Evolutionary conservation across 148 eudicot species (phyloP).

Genomic region (Agrostemma githago): DNA sequence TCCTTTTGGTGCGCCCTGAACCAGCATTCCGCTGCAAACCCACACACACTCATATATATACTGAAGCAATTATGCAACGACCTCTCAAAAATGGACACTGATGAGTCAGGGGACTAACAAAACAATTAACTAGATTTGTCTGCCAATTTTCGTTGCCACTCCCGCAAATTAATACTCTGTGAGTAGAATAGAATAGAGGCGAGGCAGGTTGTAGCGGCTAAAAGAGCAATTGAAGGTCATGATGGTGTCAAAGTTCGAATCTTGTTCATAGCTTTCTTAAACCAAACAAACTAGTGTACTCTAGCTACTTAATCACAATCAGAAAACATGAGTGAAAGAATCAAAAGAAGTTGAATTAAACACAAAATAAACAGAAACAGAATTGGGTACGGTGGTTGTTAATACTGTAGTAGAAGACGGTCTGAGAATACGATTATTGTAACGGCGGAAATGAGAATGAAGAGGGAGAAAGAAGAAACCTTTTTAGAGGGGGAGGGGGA

Average conservation of each 20-base stretch:
- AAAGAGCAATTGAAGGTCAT: too few relatives aligned
- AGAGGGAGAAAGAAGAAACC: slow-evolving; percentile 31
- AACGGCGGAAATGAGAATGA: too few relatives aligned
- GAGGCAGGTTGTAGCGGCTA: too few relatives aligned
- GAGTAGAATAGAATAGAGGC: too few relatives aligned
- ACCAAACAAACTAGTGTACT: too few relatives aligned
- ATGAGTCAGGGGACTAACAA: not conserved
- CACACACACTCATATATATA: not conserved
- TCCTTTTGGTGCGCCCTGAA: slow-evolving; percentile 72
- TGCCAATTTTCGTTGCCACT: not conserved
- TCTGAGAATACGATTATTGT: too few relatives aligned
- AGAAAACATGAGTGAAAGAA: not conserved
- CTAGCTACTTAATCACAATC: too few relatives aligned
- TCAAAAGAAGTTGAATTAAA: not conserved
- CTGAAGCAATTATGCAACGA: slow-evolving; percentile 5
- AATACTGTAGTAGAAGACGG: not conserved
- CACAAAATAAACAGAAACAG: not conserved
- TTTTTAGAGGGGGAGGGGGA: slow-evolving; percentile 27
- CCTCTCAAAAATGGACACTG: not conserved
- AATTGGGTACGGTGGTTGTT: not conserved
- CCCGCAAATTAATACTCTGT: too few relatives aligned
- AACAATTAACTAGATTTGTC: too few relatives aligned
- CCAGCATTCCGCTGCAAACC: slow-evolving; percentile 84
- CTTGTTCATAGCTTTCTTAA: too few relatives aligned
- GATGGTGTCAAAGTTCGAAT: too few relatives aligned